Base-by-base conservation (phyloP, 2,329 filamentous ascomycete genomes). In the Claviceps africana region DNA sequence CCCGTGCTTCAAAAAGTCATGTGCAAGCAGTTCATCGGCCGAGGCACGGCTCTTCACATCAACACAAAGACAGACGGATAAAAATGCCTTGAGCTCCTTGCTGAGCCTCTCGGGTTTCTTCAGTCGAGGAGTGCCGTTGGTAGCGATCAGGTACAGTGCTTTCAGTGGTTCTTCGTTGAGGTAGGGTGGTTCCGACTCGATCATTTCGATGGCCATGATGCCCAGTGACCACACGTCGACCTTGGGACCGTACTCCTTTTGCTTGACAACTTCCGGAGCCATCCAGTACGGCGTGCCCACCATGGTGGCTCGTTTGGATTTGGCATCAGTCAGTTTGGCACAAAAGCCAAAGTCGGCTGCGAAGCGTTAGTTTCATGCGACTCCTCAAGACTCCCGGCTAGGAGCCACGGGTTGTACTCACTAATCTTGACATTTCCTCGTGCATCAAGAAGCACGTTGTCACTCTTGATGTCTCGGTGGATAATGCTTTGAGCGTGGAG, bases 141-240 rank as follows among this genome's bases (percentile, higher is more conserved):
- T 98, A 47, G 93, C 93, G 65, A 98, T 98, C 56, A 98, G 79
- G 67, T 95, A 98, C 47, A 98, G 78, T 8, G 93, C 93, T 76
- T 97, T 97, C 53, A 98, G 79, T 0, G 93, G 93, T 69, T 97
- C 91, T 70, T 97, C 93, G 70, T 97, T 97, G 39, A 97, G 80
- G 67, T 98, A 98, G 0, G 93, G 93, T 6, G 93, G 93, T 69
- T 98, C 93, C 19, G 88, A 95, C 67, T 98, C 93, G 64, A 97
- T 97, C 93, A 98, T 96, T 71, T 98, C 93, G 63, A 98, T 97
- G 25, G 93, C 91, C 93, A 97, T 98, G 71, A 98, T 98, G 64
- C 93, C 93, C 56, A 98, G 75, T 31, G 90, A 96, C 93, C 93
- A 98, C 65, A 97, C 95, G 65, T 98, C 93, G 56, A 97, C 93